A percentile compares a stretch with the other conserved stretches of the same genome.
These are phyloP conservation scores for Globisporangium nagaii DNA, from an alignment of 352 stramenopile genomes.

Conservation along the genomic window DNA sequence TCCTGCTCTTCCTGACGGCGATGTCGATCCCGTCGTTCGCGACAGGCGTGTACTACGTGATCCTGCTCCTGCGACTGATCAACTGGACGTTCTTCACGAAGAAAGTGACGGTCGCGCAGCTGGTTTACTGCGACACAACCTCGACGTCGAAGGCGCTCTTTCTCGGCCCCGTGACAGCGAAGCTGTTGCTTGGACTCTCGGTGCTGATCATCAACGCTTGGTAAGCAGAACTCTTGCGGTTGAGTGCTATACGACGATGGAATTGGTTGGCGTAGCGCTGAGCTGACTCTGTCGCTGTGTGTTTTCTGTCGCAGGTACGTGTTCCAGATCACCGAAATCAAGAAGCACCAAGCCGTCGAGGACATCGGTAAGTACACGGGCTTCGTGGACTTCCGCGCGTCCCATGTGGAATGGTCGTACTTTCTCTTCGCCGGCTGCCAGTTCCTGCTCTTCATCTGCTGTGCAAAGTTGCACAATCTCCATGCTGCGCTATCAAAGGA, in stretches of 20 bases:
- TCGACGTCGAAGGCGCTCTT: conserved; percentile 28
- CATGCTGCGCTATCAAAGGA: conserved; percentile 22
- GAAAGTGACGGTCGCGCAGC: conserved; percentile 50
- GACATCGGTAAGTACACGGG: conserved; percentile 49
- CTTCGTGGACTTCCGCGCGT: conserved; percentile 47
- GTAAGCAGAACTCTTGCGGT: too few species aligned
- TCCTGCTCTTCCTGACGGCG: conserved; percentile 57
- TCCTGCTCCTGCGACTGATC: conserved; percentile 51
- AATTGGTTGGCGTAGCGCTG: not conserved
- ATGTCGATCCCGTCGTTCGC: conserved; percentile 54
- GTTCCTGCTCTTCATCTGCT: conserved; percentile 54
- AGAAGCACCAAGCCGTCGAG: conserved; percentile 19
- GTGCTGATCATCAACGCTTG: conserved; percentile 48
- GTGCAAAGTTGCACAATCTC: conserved; percentile 66
- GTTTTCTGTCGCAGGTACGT: conserved; percentile 32
- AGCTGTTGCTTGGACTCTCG: conserved; percentile 35
- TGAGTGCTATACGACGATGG: too few species aligned
- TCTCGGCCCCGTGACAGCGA: conserved; percentile 32
- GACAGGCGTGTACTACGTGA: conserved; percentile 50
- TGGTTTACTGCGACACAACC: conserved; percentile 20
- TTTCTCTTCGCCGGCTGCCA: conserved; percentile 61
- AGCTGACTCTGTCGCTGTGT: not conserved
- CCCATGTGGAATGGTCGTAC: conserved; percentile 45
- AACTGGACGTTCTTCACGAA: conserved; percentile 64
- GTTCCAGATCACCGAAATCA: conserved; percentile 41